Evolutionary conservation across 2,329 filamentous ascomycete genomes (phyloP), one percentile per base, ranked within the genome.

Genomic region (Xylaria sp.): DNA sequence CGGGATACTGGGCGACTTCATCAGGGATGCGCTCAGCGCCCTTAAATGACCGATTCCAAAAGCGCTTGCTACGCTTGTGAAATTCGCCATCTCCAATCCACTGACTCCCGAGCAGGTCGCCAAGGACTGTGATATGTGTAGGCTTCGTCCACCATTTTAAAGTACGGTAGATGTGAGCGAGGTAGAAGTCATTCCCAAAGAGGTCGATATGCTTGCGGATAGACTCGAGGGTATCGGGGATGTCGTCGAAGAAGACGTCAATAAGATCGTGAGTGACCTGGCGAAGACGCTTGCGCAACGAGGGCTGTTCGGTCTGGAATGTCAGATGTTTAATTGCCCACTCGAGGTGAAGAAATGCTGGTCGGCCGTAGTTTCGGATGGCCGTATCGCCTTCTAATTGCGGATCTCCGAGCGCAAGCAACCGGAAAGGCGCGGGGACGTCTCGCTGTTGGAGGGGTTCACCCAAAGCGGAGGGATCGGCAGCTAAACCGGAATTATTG

Each of bases 71-170:
- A 47, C 96, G 88, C 69, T 84, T 84, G 69, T 88, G 86, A 78
- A 99, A 99, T 80, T 99, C 96, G 35, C 86, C 87, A 77, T 97
- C 90, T 60, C 87, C 87, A 69, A 99, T 92, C 96, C 96, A 99
- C 80, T 99, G 96, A 76, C 94, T 97, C 10, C 96, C 96, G 10
- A 99, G 83, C 67, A 99, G 83, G 78, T 99, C 96, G 2, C 96
- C 96, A 3, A 99, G 84, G 0, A 98, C 94, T 0, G 92, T 90
- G 23, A 96, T 89, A 79, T 99, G 96, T 0, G 93, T 97, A 9
- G 96, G 96, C 18, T 84, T 82, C 0, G 92, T 88, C 91, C 92
- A 97, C 93, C 94, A 97, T 73, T 88, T 86, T 59, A 97, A 81
- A 0, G 90, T 92, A 18, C 93, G 88, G 81, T 97, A 98, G 67